Evolutionary conservation across 352 stramenopile genomes (phyloP), one percentile per base, ranked within the genome.

Genomic region (Phytophthora cactorum): DNA sequence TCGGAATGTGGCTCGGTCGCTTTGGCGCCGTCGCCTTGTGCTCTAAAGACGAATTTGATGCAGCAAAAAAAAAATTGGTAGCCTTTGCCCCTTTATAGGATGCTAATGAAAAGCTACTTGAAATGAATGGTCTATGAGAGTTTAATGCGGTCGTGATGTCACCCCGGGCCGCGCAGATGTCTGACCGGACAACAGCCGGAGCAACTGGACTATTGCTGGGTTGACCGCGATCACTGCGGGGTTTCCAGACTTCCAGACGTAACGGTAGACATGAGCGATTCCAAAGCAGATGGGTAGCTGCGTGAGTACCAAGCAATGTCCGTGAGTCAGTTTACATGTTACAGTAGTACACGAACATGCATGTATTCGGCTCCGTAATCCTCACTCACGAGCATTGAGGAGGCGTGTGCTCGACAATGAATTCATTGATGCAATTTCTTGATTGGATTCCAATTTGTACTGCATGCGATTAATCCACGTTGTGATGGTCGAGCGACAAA

Each of bases 1-100:
- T 52, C 41, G 59, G 44, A 53, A 52, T 47, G 25, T 49, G 15
- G 55, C 17, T 58, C 9, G 51, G 25, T 57, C 43, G 44, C 9
- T 50, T 50, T 50, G n/a, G 44, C 9, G 17, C 11, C 22, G 44
- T 29, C 17, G 12, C n/a, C 5, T 43, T 17, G 10, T 11, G 12
- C 22, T n/a, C 44, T 50, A 31, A 50, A 50, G 22, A 50, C 22
- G 15, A 11, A 22, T 50, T 5, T 10, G 14, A 31, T 44, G 32
- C 15, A 41, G 8, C 36, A 41, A 41, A 15, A 15, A 41, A 11
- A 41, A 1, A 7, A 7, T 3, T 41, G 36, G 3, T 3, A 34
- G 3, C 29, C 10, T 14, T 41, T 41, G 36, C 36, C 36, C 3
- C 36, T 41, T 41, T 41, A 11, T 11, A 41, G 10, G 9, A 14